A percentile compares a stretch with the other conserved stretches of the same genome.
phyloP scores from a whole-genome alignment of 1,284 basidiomycete genomes.

The Grifola frondosa region DNA sequence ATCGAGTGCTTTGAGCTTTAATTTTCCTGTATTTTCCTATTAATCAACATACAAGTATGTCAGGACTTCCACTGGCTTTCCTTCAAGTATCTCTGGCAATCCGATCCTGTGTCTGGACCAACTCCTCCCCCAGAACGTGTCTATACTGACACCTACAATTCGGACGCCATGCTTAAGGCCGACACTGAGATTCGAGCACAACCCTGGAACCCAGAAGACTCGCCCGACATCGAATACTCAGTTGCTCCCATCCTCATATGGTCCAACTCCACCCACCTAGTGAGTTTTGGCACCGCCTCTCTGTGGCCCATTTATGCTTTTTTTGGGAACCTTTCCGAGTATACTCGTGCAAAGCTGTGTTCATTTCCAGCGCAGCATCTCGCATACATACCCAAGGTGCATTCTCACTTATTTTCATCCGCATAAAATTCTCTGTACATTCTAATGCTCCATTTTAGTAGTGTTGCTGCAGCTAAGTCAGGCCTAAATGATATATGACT shows the following conservation, averaged over 20 bases:
- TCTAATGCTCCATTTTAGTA: too few species aligned
- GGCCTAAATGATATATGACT: too few species aligned
- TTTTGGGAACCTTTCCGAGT: conserved; percentile 25
- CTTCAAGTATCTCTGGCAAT: not conserved
- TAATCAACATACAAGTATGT: too few species aligned
- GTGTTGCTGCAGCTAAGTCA: too few species aligned
- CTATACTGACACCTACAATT: conserved; percentile 16
- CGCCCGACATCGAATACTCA: conserved; percentile 8
- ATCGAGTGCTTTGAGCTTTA: too few species aligned
- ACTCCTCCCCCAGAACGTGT: conserved; percentile 6
- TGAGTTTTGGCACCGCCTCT: conserved; percentile 16
- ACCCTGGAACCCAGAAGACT: conserved; percentile 5
- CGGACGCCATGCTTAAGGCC: conserved; percentile 14
- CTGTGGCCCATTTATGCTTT: conserved; percentile 7
- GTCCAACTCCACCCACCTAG: conserved; percentile 20
- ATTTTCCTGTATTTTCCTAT: too few species aligned
- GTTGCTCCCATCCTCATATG: conserved; percentile 16
- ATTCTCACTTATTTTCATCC: too few species aligned
- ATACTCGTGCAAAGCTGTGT: conserved; percentile 18
- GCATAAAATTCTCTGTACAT: too few species aligned
- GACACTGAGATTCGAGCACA: conserved; percentile 7
- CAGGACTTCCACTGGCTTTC: conserved; percentile 1
- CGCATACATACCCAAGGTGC: conserved; percentile 31
- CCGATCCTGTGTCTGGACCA: not conserved
- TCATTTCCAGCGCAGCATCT: conserved; percentile 21